These are phyloP conservation scores for Niveomyces coronatus DNA, from an alignment of 2,329 filamentous ascomycete species.

Conservation along the genomic window DNA sequence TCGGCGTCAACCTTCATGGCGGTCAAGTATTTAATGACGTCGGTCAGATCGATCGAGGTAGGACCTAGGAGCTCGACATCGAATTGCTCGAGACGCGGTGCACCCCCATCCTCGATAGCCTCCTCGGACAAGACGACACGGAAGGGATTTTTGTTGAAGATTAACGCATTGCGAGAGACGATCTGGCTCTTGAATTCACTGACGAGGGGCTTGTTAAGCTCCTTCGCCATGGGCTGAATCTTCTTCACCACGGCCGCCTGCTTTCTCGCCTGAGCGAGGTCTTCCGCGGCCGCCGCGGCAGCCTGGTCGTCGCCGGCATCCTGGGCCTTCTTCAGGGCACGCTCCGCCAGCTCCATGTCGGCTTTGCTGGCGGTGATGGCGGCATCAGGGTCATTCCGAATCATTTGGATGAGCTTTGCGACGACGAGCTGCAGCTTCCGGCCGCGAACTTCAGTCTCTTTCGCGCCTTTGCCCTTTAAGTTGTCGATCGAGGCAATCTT, in stretches of 20 bases:
- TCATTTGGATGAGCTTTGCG: slow-evolving; percentile 23
- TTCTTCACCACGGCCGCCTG: background rate
- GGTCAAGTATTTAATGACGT: slow-evolving; percentile 33
- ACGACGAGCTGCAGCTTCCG: slow-evolving; percentile 35
- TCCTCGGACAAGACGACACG: slow-evolving; percentile 25
- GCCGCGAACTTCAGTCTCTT: slow-evolving; percentile 26
- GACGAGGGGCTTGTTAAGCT: slow-evolving; percentile 22
- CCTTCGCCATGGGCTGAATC: background rate
- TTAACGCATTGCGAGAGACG: slow-evolving; percentile 28
- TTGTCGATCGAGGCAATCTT: slow-evolving; percentile 14
- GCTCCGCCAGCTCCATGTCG: background rate
- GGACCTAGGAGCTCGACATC: slow-evolving; percentile 33
- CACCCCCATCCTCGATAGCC: slow-evolving; percentile 12
- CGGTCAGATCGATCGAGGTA: slow-evolving; percentile 25
- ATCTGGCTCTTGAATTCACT: slow-evolving; percentile 43
- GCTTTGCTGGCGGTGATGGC: background rate
- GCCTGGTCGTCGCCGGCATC: background rate
- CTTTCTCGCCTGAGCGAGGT: background rate
- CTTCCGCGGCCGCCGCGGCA: background rate
- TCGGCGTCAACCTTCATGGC: slow-evolving; percentile 29
- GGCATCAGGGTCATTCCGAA: slow-evolving; percentile 18
- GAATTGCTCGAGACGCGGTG: slow-evolving; percentile 17
- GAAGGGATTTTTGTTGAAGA: slow-evolving; percentile 24
- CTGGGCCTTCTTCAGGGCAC: background rate
- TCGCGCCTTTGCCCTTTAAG: slow-evolving; percentile 8